Percentiles rank a stretch among this genome's conserved stretches.
Evolutionary conservation across 495 filamentous ascomycete species (phyloP).

Genomic region (Talaromyces proteolyticus): DNA sequence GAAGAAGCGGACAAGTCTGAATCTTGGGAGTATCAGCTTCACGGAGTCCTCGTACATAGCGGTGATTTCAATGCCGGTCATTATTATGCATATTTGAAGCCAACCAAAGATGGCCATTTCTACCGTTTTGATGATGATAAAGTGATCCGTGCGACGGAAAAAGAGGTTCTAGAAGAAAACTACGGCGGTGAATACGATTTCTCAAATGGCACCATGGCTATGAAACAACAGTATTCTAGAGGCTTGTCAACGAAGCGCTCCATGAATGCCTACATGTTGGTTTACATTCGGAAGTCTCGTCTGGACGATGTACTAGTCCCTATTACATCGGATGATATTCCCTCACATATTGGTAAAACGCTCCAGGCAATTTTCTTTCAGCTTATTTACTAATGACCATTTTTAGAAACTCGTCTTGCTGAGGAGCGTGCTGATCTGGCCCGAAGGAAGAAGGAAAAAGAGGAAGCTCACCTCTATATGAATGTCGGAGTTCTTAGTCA

Average conservation of each 20-base stretch:
- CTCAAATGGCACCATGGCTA: constrained; percentile 49
- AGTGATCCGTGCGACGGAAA: constrained; percentile 85
- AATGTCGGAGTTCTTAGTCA: constrained; percentile 74
- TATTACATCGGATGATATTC: constrained; percentile 69
- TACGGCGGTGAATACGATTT: constrained; percentile 83
- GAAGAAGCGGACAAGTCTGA: constrained; percentile 83
- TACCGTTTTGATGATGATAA: constrained; percentile 97
- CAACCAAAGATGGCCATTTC: constrained; percentile 85
- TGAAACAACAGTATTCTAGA: constrained; percentile 62
- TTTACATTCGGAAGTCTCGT: constrained; percentile 86
- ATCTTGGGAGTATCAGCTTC: constrained; percentile 83
- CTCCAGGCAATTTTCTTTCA: too few species aligned
- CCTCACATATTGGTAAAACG: constrained; percentile 69
- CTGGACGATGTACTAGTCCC: constrained; percentile 74
- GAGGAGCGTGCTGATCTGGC: constrained; percentile 75
- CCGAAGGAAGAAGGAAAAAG: constrained; percentile 72
- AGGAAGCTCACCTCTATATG: constrained; percentile 91
- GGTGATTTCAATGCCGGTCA: constrained; percentile 97
- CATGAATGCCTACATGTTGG: constrained; percentile 94
- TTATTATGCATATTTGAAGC: constrained; percentile 97
- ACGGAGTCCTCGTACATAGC: constrained; percentile 94
- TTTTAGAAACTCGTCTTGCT: constrained; percentile 58
- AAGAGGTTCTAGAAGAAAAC: constrained; percentile 93
- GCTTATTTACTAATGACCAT: too few species aligned
- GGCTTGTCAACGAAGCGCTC: constrained; percentile 63